Conservation (phyloP, 1,139 yeast genomes). For the Blastobotrys capitulatus region DNA sequence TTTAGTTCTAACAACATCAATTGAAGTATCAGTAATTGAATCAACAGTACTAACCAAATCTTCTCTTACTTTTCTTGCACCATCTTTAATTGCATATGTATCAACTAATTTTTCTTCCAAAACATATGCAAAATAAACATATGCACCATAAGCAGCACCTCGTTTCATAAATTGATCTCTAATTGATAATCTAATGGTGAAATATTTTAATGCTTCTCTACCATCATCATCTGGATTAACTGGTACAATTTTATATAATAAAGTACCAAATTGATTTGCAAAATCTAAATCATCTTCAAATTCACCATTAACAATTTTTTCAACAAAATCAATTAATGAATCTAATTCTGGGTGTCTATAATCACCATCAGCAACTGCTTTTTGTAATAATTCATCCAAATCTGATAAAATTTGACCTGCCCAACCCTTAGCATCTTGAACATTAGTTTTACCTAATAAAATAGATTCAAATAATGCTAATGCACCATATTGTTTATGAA, state of each 20-base stretch:
- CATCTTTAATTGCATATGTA: neutral
- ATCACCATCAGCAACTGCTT: neutral
- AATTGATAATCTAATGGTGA: neutral
- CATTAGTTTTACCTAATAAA: neutral
- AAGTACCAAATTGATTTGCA: slow-evolving; percentile 1
- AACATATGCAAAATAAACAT: slow-evolving; percentile 2
- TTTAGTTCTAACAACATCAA: slow-evolving; percentile 1
- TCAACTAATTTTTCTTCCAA: neutral
- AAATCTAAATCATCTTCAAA: neutral
- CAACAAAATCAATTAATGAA: neutral
- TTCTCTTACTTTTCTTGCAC: neutral
- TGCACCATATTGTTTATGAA: slow-evolving; percentile 1
- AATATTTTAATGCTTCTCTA: neutral
- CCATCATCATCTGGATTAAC: slow-evolving; percentile 1
- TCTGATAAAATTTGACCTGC: neutral
- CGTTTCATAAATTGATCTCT: neutral
- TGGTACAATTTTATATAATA: neutral
- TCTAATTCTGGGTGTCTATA: slow-evolving; percentile 4
- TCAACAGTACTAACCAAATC: neutral
- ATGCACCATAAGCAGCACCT: neutral
- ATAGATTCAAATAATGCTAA: neutral
- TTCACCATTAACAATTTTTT: neutral
- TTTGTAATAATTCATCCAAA: neutral
- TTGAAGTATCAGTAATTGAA: neutral
- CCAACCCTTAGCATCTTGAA: neutral